Evolutionary conservation across 2,329 filamentous ascomycete genomes (phyloP), one percentile per base, ranked within the genome.

Genomic region (Kalmusia sp.): DNA sequence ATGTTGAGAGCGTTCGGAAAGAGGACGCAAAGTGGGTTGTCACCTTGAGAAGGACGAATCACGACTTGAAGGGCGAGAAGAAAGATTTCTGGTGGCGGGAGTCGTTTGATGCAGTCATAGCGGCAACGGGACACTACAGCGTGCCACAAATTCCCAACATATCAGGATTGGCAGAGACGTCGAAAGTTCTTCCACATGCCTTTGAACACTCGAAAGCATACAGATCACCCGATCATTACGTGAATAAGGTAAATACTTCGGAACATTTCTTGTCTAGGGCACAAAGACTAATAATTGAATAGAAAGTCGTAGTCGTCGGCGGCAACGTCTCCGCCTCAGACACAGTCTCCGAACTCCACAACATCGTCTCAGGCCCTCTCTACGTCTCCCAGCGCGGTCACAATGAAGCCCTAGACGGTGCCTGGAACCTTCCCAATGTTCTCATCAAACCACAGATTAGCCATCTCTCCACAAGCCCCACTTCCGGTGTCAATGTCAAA

Each of bases 51-150:
- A 44, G 38, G 19, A 49, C 38, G 2, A 46, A 46, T 17, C 41
- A 52, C 9, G 15, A 45, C 6, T 41, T 51, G 11, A 49, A 40
- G 12, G 52, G 46, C 3, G 25, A 53, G 33, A 24, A 37, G 28
- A 56, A 48, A 8, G 67, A 74, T 43, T 63, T 69, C 57, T 76
- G 74, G 74, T 75, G 73, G 76, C 55, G 67, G 19, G 71, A 79
- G 55, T 57, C 53, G 0, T 79, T 78, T 19, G 90, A 93, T 70
- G 90, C 90, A 3, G 82, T 93, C 6, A 84, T 93, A 2, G 83
- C 91, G 14, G 88, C 90, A 11, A 90, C 85, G 50, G 91, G 91
- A 0, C 90, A 93, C 71, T 93, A 90, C 69, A 83, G 83, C 5
- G 83, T 87, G 2, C 87, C 88, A 0, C 87, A 83, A 67, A 78